phyloP scores from a whole-genome alignment of 2,329 filamentous ascomycete species.

The Cladosporium phlei region DNA sequence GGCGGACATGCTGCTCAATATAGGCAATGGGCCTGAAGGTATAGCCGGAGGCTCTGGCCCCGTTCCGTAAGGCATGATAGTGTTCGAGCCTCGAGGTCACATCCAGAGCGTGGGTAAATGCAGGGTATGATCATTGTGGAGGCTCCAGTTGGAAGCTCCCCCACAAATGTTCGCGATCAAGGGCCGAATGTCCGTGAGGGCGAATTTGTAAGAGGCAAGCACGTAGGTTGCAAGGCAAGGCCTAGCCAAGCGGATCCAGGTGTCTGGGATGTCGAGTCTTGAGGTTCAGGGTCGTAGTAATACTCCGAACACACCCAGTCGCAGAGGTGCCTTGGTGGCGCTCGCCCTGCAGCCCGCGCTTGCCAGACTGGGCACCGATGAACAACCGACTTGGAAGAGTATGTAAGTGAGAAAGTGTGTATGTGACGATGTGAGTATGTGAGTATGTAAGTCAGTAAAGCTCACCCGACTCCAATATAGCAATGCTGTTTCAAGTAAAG shows the following conservation, averaged over 20 bases:
- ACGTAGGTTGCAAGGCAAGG: no score
- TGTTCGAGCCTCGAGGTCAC: no score
- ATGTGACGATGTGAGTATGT: no score
- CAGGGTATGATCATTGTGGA: slow-evolving; percentile 5
- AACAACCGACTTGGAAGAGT: not conserved
- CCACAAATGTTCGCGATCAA: not conserved
- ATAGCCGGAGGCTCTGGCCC: slow-evolving; percentile 13
- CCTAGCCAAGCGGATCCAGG: slow-evolving; percentile 5
- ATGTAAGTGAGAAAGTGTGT: not conserved
- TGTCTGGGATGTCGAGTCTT: not conserved
- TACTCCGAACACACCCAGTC: slow-evolving; percentile 9
- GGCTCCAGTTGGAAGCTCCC: slow-evolving; percentile 4
- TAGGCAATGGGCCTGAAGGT: slow-evolving; percentile 5
- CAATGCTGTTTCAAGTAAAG: not conserved
- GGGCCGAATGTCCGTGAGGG: not conserved
- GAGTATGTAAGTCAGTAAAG: no score
- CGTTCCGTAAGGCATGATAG: no score
- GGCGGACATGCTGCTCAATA: slow-evolving; percentile 7
- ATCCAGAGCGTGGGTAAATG: slow-evolving; percentile 5
- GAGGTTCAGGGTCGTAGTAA: not conserved
- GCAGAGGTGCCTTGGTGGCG: not conserved
- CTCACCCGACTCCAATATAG: no score
- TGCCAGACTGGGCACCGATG: no score
- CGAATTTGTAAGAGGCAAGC: no score
- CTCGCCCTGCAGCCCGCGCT: slow-evolving; percentile 3